Base-by-base conservation (phyloP, 2,329 filamentous ascomycete species). In the Waltergamsia citrina region DNA sequence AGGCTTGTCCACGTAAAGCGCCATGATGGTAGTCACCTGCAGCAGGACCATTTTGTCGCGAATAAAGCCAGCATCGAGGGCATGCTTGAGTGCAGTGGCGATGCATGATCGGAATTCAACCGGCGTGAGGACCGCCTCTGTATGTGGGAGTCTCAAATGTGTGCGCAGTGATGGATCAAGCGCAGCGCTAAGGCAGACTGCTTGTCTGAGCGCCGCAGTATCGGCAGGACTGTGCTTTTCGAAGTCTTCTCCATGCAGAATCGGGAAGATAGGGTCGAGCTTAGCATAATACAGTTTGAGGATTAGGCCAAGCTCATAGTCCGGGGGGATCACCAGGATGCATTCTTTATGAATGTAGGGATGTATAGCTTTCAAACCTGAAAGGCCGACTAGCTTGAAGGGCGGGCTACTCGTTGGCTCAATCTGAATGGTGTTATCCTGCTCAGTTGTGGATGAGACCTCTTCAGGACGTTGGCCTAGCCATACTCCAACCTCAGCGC, bases 131-230 rank as follows among this genome's bases (percentile, higher is more conserved):
- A 40, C 28, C 9, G 11, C 20, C 20, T 38, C 38, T 16, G 24
- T 35, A 11, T 36, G 29, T 7, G 32, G 22, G 11, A 43, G 41
- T 5, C 35, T 39, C 12, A 47, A 30, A 22, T 44, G 44, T 8
- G 35, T 33, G 14, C 32, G 38, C 24, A 41, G 29, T 14, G 34
- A 33, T 3, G 44, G 44, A 28, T 41, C 43, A 9, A 42, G 38
- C 2, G 43, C 41, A 6, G 44, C 44, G 4, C 41, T 38, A 10
- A 47, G 38, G 10, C 42, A 47, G 10, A 46, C 41, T 32, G 40
- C 41, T 18, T 47, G 44, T 22, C 37, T 41, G 23, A 44, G 39
- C 8, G 43, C 40, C 7, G 38, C 21, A 27, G 34, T 34, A 33
- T 42, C 29, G 34, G 40, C 23, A 18, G 35, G 8, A 16, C 23